These are phyloP conservation scores for Epichloe gansuensis DNA, from an alignment of 2,329 filamentous ascomycete genomes.

Conservation along the genomic window DNA sequence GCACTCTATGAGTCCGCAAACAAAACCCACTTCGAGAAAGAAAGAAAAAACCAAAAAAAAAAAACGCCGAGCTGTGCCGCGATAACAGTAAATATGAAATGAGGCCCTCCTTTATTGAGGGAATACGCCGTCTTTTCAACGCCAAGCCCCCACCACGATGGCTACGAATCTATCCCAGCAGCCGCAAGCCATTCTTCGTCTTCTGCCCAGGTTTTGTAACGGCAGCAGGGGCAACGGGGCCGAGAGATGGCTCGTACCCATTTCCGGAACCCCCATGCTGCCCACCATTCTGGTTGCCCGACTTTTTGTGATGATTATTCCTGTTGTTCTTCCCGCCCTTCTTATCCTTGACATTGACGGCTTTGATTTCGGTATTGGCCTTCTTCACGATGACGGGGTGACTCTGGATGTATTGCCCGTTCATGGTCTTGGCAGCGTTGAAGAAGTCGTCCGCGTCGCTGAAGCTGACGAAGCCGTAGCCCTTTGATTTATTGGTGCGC, in stretches of 20 bases:
- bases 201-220: constrained; percentile 51
- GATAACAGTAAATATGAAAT: no score
- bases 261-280: constrained; percentile 15
- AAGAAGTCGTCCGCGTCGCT: constrained; percentile 94
- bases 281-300: constrained; percentile 10
- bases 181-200: constrained; percentile 51
- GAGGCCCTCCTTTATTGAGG: no score
- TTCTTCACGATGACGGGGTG: constrained; percentile 82
- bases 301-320: constrained; percentile 14
- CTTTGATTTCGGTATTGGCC: constrained; percentile 82
- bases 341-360: constrained; percentile 54
- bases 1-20: no score
- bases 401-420: constrained; percentile 97
- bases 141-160: neutral
- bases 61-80: neutral
- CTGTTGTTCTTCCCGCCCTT: constrained; percentile 24
- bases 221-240: constrained; percentile 36
- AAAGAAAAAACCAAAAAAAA: neutral
- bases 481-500: constrained; percentile 88
- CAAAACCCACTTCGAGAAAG: neutral
- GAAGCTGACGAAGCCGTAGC: constrained; percentile 94
- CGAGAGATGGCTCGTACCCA: constrained; percentile 38
- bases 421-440: constrained; percentile 92
- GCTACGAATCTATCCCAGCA: constrained; percentile 36
- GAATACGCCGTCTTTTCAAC: no score